These are phyloP conservation scores for Handroanthus guayacan DNA, from an alignment of 257 asterid species.

Conservation along the genomic window DNA sequence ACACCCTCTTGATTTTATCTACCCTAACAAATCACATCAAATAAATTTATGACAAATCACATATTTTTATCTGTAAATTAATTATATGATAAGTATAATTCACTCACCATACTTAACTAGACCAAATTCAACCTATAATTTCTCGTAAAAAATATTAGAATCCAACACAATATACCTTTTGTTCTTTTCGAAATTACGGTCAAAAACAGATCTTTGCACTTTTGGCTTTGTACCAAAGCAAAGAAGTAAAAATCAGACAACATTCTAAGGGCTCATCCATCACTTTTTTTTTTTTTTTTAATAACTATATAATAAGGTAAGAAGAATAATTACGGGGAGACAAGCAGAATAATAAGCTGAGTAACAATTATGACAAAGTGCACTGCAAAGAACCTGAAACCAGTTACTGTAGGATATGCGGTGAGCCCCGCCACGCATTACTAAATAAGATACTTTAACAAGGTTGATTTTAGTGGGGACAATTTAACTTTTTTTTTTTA, in stretches of 20 bases:
- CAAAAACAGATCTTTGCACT: background rate
- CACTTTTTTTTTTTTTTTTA: background rate
- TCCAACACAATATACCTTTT: background rate
- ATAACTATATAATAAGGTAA: background rate
- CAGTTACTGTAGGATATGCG: background rate
- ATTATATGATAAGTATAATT: no score
- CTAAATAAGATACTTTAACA: no score
- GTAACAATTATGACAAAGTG: background rate
- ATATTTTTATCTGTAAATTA: no score
- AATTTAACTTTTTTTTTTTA: no score
- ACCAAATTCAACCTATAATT: no score
- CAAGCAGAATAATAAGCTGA: background rate
- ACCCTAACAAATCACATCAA: no score
- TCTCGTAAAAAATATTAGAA: no score
- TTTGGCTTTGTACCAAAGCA: background rate
- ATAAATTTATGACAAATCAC: no score
- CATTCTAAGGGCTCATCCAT: conserved; percentile 7
- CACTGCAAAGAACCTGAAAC: background rate
- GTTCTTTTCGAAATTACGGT: background rate
- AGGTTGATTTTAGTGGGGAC: no score
- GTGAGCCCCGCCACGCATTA: background rate
- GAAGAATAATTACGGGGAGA: background rate
- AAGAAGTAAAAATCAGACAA: background rate
- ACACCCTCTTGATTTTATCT: no score
- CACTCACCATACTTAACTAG: no score